These are phyloP conservation scores for Colletotrichum lupini DNA, from an alignment of 2,329 filamentous ascomycete species.

Conservation along the genomic window DNA sequence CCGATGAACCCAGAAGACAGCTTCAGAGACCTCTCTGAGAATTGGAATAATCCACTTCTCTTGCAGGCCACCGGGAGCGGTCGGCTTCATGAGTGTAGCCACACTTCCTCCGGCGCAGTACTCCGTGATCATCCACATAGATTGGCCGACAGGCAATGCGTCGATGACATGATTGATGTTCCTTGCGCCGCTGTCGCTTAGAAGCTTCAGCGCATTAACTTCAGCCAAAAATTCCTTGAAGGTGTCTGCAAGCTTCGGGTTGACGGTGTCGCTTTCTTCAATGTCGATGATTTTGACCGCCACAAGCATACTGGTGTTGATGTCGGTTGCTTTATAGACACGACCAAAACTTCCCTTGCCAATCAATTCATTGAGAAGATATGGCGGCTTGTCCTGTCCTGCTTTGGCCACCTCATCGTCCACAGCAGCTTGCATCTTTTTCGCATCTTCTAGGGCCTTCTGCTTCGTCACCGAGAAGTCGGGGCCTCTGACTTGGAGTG, in stretches of 20 bases:
- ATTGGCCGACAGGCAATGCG: slow-evolving; percentile 79
- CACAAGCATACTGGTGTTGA: slow-evolving; percentile 65
- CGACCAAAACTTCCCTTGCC: slow-evolving; percentile 81
- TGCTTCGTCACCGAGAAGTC: slow-evolving; percentile 61
- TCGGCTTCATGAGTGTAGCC: slow-evolving; percentile 77
- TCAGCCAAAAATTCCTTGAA: slow-evolving; percentile 78
- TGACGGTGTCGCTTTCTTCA: slow-evolving; percentile 77
- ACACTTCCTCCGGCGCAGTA: slow-evolving; percentile 89
- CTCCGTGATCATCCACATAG: slow-evolving; percentile 90
- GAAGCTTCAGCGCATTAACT: slow-evolving; percentile 75
- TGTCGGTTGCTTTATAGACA: slow-evolving; percentile 73
- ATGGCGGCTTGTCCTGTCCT: slow-evolving; percentile 71
- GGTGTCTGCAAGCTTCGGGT: slow-evolving; percentile 73
- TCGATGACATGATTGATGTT: slow-evolving; percentile 88
- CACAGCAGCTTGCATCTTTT: slow-evolving; percentile 74
- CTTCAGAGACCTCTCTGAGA: slow-evolving; percentile 73
- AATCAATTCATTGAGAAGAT: slow-evolving; percentile 77
- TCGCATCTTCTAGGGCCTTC: slow-evolving; percentile 75
- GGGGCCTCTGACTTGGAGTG: slow-evolving; percentile 54
- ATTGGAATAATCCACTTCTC: slow-evolving; percentile 79
- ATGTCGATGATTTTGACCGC: slow-evolving; percentile 88
- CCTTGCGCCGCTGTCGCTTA: slow-evolving; percentile 78
- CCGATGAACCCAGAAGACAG: slow-evolving; percentile 74
- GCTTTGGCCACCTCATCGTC: slow-evolving; percentile 69
- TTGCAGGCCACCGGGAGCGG: slow-evolving; percentile 70